Evolutionary conservation across 1,284 basidiomycete genomes (phyloP), one percentile per base, ranked within the genome.

Genomic region (Schizophyllum commune): DNA sequence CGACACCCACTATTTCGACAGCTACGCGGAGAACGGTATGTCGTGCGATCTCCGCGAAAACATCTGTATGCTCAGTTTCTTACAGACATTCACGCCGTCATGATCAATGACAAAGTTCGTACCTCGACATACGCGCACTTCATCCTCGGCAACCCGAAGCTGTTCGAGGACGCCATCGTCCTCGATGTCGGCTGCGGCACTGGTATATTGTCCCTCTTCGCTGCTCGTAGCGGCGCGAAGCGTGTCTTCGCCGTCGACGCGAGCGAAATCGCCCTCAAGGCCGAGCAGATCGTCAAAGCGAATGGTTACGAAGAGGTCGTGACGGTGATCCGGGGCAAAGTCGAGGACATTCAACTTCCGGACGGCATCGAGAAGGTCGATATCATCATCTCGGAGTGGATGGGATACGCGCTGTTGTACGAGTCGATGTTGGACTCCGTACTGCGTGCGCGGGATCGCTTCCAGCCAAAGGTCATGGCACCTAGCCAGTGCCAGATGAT

Each of bases 401-500:
- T 98, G 96, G 93, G 93, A 4, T 95, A 95, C 70, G 91, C 90
- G 39, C 78, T 95, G 22, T 81, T 97, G 21, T 98, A 98, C 74
- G 96, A 99, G 74, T 93, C 91, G 55, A 98, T 98, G 96, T 83
- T 98, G 22, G 96, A 98, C 72, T 97, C 94, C 0, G 96, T 98
- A 5, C 77, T 99, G 9, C 77, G 79, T 61, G 96, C 96, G 0
- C 82, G 95, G 22, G 93, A 97, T 71, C 83, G 87, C 17, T 98
- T 94, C 76, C 82, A 86, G 0, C 80, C 74, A 0, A 95, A 95
- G 0, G 75, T 98, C n/a, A 88, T 99, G 84, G 94, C 89, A 0
- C 96, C 96, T 0, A 94, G 90, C 67, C 92, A 98, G 69, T 92
- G 88, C 63, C 83, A 87, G 64, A 92, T 99, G 77, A 85, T 92